Percentiles rank a stretch among this genome's conserved stretches.
Conservation (phyloP, 164 flowering plant species). For the Tinospora cordifolia region DNA sequence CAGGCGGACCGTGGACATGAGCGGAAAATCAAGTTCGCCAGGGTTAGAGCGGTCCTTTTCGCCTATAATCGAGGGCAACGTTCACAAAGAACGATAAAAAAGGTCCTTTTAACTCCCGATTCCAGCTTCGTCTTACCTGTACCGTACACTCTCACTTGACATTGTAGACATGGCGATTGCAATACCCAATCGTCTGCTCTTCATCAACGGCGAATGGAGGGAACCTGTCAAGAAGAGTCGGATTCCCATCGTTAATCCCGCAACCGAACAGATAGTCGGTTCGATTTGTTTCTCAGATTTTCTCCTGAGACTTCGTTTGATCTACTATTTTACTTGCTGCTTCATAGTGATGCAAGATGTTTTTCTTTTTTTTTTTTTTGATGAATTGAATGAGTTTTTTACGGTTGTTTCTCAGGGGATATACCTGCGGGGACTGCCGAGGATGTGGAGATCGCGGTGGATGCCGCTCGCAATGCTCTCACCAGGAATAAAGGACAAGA, state of each 20-base stretch:
- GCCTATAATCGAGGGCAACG: no score
- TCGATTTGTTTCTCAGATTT: constrained; percentile 7
- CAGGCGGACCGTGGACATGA: no score
- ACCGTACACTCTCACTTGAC: no score
- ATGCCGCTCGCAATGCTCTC: constrained; percentile 69
- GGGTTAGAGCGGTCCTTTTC: no score
- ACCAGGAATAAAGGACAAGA: constrained; percentile 53
- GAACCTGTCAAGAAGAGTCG: constrained; percentile 58
- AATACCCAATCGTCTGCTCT: constrained; percentile 62
- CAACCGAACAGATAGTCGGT: constrained; percentile 79
- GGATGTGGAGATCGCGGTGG: constrained; percentile 87
- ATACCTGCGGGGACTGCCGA: constrained; percentile 87
- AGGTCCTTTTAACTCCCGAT: no score
- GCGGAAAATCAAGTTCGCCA: no score
- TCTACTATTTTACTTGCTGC: no score
- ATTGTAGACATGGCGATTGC: constrained; percentile 35
- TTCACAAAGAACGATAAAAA: no score
- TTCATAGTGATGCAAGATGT: no score
- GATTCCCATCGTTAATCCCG: constrained; percentile 71
- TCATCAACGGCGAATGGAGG: constrained; percentile 85
- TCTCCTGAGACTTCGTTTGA: no score
- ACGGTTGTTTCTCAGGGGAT: constrained; percentile 42
- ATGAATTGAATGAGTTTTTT: neutral
- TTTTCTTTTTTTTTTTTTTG: neutral
- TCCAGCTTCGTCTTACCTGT: no score